Conservation (phyloP, 768 basidiomycete genomes). For the Mycena olivaceomarginata region DNA sequence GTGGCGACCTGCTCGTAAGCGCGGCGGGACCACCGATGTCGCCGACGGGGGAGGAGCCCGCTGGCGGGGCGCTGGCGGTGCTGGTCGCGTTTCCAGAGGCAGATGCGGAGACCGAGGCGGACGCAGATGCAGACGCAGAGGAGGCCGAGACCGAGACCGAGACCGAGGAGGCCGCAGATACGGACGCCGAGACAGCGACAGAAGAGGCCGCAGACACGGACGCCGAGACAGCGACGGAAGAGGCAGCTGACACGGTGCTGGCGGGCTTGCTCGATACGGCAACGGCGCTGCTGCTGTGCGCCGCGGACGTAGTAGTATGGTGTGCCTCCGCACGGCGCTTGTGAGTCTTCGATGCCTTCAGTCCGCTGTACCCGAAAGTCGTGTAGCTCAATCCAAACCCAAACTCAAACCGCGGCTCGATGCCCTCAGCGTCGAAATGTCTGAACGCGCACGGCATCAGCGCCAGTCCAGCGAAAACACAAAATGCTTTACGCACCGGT, state of each 20-base stretch:
- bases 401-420: slow-evolving; percentile 51
- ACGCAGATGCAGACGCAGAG: background rate
- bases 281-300: background rate
- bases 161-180: background rate
- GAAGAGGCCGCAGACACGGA: background rate
- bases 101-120: background rate
- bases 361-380: slow-evolving; percentile 60
- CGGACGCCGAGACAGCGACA: background rate
- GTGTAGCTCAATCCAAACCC: slow-evolving; percentile 66
- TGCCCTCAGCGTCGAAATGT: slow-evolving; percentile 56
- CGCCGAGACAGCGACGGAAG: background rate
- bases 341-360: slow-evolving; percentile 40
- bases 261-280: background rate
- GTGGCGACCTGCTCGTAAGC: slow-evolving; percentile 53
- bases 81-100: slow-evolving; percentile 35
- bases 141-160: background rate
- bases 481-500: slow-evolving; percentile 49
- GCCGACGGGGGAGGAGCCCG: slow-evolving; percentile 26
- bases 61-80: slow-evolving; percentile 28
- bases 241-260: background rate
- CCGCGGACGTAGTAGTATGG: background rate
- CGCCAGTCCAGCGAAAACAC: slow-evolving; percentile 50
- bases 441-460: slow-evolving; percentile 36
- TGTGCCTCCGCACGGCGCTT: slow-evolving; percentile 7
- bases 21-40: slow-evolving; percentile 40